These are phyloP conservation scores for Aureobasidium sp. DNA, from an alignment of 2,329 filamentous ascomycete species.

Conservation along the genomic window DNA sequence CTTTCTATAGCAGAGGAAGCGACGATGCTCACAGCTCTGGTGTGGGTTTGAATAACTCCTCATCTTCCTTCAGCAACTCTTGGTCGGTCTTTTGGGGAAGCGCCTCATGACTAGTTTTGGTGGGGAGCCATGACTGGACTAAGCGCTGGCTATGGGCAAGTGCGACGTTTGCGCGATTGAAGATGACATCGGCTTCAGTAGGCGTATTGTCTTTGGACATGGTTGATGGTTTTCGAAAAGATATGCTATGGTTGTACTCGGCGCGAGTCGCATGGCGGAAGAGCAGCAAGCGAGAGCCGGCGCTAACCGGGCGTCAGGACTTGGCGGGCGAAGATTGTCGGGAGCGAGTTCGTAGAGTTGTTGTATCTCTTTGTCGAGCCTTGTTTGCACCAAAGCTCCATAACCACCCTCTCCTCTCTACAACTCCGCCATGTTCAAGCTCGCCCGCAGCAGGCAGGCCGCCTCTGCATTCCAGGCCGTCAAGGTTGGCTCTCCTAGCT, in stretches of 20 bases:
- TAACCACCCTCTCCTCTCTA: neutral
- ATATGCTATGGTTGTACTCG: neutral
- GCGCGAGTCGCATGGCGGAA: neutral
- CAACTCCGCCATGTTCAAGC: slow-evolving; percentile 64
- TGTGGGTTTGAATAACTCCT: slow-evolving; percentile 44
- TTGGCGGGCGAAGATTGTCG: slow-evolving; percentile 9
- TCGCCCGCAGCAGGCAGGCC: slow-evolving; percentile 73
- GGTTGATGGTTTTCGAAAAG: neutral
- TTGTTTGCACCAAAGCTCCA: neutral
- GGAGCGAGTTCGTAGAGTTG: neutral
- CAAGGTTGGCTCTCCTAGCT: slow-evolving; percentile 49
- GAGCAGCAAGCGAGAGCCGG: neutral
- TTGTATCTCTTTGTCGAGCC: slow-evolving; percentile 2
- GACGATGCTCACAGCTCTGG: slow-evolving; percentile 43
- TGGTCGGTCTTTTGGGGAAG: slow-evolving; percentile 33
- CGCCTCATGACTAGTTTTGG: slow-evolving; percentile 32
- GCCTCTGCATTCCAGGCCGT: slow-evolving; percentile 70
- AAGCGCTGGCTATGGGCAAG: slow-evolving; percentile 46
- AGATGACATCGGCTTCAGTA: slow-evolving; percentile 42
- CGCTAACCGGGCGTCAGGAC: neutral
- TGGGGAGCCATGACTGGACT: slow-evolving; percentile 48
- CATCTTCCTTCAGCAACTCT: slow-evolving; percentile 43
- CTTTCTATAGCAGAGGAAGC: slow-evolving; percentile 2
- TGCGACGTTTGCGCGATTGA: slow-evolving; percentile 45
- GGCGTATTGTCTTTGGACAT: slow-evolving; percentile 3